These are phyloP conservation scores for Cryptococcus sp. DNA, from an alignment of 1,284 basidiomycete genomes.

Conservation along the genomic window DNA sequence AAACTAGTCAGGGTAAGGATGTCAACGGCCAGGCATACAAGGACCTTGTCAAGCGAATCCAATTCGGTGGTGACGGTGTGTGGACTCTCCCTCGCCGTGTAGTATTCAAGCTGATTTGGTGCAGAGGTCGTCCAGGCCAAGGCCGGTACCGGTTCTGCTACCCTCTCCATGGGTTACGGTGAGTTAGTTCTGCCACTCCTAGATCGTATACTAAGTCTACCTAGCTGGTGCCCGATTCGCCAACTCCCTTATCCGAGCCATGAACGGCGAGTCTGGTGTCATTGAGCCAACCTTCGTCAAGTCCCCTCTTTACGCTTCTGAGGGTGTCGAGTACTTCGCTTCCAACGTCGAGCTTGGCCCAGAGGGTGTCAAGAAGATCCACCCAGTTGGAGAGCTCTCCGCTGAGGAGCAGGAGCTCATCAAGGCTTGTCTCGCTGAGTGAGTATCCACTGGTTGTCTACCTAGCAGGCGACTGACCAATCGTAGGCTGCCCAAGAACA, in stretches of 20 bases:
- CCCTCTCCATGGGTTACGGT: conserved; percentile 83
- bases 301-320: conserved; percentile 67
- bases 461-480: conserved; percentile 1
- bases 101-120: neutral
- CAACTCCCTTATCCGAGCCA: conserved; percentile 70
- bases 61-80: conserved; percentile 83
- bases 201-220: no score
- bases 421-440: conserved; percentile 79
- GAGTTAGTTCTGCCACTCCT: no score
- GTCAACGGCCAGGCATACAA: conserved; percentile 56
- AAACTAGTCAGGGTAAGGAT: conserved; percentile 62
- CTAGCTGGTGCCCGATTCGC: conserved; percentile 82
- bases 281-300: conserved; percentile 80
- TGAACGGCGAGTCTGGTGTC: conserved; percentile 83
- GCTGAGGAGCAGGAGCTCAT: conserved; percentile 79
- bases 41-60: conserved; percentile 77
- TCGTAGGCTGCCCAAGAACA: conserved; percentile 79
- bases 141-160: conserved; percentile 79
- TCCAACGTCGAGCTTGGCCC: conserved; percentile 74
- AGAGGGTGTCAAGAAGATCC: conserved; percentile 86
- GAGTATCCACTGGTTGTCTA: conserved; percentile 10
- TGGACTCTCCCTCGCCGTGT: neutral
- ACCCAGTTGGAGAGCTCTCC: conserved; percentile 69
- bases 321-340: conserved; percentile 80
- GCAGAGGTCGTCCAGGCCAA: conserved; percentile 81